A percentile compares a stretch with the other conserved stretches of the same genome.
phyloP scores from a whole-genome alignment of 1,139 yeast genomes.

The Casaregolazyma lundiana region DNA sequence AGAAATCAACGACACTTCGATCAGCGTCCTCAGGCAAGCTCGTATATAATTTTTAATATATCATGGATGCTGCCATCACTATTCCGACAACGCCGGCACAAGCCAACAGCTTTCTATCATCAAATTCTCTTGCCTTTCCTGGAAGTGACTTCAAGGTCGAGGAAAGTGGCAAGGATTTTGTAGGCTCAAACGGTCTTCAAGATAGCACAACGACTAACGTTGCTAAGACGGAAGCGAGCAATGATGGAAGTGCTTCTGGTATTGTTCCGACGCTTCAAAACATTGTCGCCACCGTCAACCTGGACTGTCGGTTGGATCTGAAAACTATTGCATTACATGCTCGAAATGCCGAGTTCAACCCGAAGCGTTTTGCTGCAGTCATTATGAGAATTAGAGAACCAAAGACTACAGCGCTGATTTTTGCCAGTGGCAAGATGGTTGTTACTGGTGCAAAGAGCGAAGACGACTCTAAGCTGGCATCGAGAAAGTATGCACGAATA shows the following conservation, averaged over 20 bases:
- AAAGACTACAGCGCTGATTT: slow-evolving; percentile 93
- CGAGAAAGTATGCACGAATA: slow-evolving; percentile 95
- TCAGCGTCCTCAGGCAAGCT: not conserved
- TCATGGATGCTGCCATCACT: slow-evolving; percentile 62
- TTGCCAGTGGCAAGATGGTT: slow-evolving; percentile 99
- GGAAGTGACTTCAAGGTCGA: slow-evolving; percentile 21
- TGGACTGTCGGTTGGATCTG: slow-evolving; percentile 91
- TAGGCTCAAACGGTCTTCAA: not conserved
- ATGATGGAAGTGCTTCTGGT: slow-evolving; percentile 64
- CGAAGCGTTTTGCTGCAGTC: slow-evolving; percentile 98
- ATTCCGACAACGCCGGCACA: slow-evolving; percentile 79
- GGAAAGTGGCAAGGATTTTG: slow-evolving; percentile 8
- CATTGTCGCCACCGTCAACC: slow-evolving; percentile 95
- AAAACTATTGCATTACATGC: slow-evolving; percentile 98
- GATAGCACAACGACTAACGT: slow-evolving; percentile 1
- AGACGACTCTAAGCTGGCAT: slow-evolving; percentile 94
- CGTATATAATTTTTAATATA: slow-evolving; percentile 12
- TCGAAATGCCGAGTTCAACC: slow-evolving; percentile 98
- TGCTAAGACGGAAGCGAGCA: slow-evolving; percentile 33
- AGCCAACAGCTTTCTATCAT: slow-evolving; percentile 70
- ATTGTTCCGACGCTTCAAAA: slow-evolving; percentile 94
- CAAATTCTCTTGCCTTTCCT: slow-evolving; percentile 61
- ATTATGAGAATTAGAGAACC: slow-evolving; percentile 99
- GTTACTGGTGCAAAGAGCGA: slow-evolving; percentile 99
- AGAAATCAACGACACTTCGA: not conserved